These are phyloP conservation scores for Rhodocollybia butyracea DNA, from an alignment of 768 basidiomycete genomes.

Conservation along the genomic window DNA sequence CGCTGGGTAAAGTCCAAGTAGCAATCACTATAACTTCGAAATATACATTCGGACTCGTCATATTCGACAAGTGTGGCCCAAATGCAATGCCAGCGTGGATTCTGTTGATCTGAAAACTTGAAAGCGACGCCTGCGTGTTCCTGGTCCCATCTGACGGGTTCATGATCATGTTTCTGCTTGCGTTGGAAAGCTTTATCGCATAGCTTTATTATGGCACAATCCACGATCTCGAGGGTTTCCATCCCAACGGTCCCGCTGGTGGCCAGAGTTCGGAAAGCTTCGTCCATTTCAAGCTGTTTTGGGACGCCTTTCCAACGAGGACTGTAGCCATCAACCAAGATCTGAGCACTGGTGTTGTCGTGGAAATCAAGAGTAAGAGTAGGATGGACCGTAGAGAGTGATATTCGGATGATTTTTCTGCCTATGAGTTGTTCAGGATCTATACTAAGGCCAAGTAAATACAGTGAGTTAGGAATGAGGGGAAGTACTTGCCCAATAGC, in stretches of 20 bases:
- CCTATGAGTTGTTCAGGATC: slow-evolving; percentile 42
- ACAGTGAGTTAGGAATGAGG: not conserved
- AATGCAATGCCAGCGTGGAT: slow-evolving; percentile 53
- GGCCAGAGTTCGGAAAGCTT: slow-evolving; percentile 36
- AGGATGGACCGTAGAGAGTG: slow-evolving; percentile 42
- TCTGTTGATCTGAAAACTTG: slow-evolving; percentile 47
- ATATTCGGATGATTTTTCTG: slow-evolving; percentile 37
- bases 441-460: slow-evolving; percentile 24
- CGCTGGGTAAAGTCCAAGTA: slow-evolving; percentile 47
- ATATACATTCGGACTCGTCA: slow-evolving; percentile 40
- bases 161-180: slow-evolving; percentile 30
- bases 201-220: slow-evolving; percentile 52
- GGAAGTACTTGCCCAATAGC: slow-evolving; percentile 24
- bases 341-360: slow-evolving; percentile 40
- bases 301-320: slow-evolving; percentile 54
- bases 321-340: slow-evolving; percentile 64
- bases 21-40: slow-evolving; percentile 60
- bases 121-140: slow-evolving; percentile 43
- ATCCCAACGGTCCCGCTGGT: slow-evolving; percentile 30
- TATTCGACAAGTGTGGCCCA: slow-evolving; percentile 61
- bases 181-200: slow-evolving; percentile 57
- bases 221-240: slow-evolving; percentile 45
- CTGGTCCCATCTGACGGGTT: slow-evolving; percentile 43
- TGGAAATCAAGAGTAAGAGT: slow-evolving; percentile 44
- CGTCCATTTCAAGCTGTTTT: slow-evolving; percentile 55